These are phyloP conservation scores for Purshia tridentata DNA, from an alignment of 306 rosid genomes.

Conservation along the genomic window DNA sequence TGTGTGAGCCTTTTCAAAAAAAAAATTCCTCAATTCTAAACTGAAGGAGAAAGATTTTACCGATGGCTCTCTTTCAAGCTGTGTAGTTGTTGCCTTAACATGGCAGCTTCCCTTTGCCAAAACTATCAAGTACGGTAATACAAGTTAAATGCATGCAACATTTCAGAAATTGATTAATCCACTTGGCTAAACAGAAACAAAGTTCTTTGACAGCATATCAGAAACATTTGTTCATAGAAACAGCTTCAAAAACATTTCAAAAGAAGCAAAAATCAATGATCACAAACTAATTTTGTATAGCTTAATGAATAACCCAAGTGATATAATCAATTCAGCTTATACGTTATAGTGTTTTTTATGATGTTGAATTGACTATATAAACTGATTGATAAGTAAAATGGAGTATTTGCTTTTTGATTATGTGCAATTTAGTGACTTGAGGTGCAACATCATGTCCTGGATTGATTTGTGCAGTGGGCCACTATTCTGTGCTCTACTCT, in stretches of 20 bases:
- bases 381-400: too few relatives aligned
- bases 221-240: not conserved
- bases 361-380: too few relatives aligned
- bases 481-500: too few relatives aligned
- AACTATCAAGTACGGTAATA: conserved; percentile 44
- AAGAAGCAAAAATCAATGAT: not conserved
- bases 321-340: too few relatives aligned
- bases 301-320: too few relatives aligned
- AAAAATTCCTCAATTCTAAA: not conserved
- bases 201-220: not conserved
- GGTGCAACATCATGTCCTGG: too few relatives aligned
- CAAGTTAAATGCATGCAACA: conserved; percentile 5
- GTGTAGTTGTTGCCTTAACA: conserved; percentile 74
- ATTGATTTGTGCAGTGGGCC: too few relatives aligned
- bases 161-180: not conserved
- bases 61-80: conserved; percentile 65
- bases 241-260: not conserved
- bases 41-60: conserved; percentile 38
- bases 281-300: not conserved
- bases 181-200: not conserved
- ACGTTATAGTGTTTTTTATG: too few relatives aligned
- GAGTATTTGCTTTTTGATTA: too few relatives aligned
- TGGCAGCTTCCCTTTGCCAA: conserved; percentile 76
- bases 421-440: too few relatives aligned
- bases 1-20: not conserved